phyloP scores from a whole-genome alignment of 1,284 basidiomycete species.

The Lentinula novae-zelandiae region DNA sequence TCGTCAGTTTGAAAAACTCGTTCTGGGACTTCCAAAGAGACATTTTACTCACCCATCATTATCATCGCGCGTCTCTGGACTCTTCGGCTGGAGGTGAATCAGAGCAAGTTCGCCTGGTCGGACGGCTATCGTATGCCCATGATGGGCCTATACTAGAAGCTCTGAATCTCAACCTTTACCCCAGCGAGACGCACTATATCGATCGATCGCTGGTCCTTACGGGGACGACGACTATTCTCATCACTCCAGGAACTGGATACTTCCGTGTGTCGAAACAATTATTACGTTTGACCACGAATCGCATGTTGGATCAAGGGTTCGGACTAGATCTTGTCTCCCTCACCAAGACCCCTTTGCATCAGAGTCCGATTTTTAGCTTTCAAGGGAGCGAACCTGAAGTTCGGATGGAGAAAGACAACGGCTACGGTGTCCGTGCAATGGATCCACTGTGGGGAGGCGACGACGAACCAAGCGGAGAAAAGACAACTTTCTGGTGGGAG shows the following conservation, averaged over 20 bases:
- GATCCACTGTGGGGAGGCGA: slow-evolving; percentile 86
- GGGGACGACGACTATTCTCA: slow-evolving; percentile 79
- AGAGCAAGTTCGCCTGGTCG: slow-evolving; percentile 69
- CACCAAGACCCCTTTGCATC: slow-evolving; percentile 90
- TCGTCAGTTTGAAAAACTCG: slow-evolving; percentile 84
- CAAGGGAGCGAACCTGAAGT: slow-evolving; percentile 48
- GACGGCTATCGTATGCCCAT: slow-evolving; percentile 82
- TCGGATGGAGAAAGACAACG: slow-evolving; percentile 40
- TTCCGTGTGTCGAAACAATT: slow-evolving; percentile 91
- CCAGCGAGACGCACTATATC: slow-evolving; percentile 93
- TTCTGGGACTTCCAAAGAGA: slow-evolving; percentile 88
- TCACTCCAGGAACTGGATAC: slow-evolving; percentile 94
- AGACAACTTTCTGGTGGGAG: slow-evolving; percentile 78
- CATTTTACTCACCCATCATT: slow-evolving; percentile 83
- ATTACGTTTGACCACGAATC: slow-evolving; percentile 88
- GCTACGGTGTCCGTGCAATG: slow-evolving; percentile 44
- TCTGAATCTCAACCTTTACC: slow-evolving; percentile 90
- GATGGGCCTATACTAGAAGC: slow-evolving; percentile 95
- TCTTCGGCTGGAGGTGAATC: slow-evolving; percentile 29
- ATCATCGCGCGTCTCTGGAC: slow-evolving; percentile 60
- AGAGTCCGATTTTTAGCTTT: slow-evolving; percentile 88
- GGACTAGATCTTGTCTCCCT: slow-evolving; percentile 88
- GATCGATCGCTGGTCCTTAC: slow-evolving; percentile 95
- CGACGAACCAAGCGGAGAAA: slow-evolving; percentile 39
- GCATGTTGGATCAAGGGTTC: slow-evolving; percentile 95